phyloP scores from a whole-genome alignment of 257 asterid genomes.

The Oldenlandia corymbosa region DNA sequence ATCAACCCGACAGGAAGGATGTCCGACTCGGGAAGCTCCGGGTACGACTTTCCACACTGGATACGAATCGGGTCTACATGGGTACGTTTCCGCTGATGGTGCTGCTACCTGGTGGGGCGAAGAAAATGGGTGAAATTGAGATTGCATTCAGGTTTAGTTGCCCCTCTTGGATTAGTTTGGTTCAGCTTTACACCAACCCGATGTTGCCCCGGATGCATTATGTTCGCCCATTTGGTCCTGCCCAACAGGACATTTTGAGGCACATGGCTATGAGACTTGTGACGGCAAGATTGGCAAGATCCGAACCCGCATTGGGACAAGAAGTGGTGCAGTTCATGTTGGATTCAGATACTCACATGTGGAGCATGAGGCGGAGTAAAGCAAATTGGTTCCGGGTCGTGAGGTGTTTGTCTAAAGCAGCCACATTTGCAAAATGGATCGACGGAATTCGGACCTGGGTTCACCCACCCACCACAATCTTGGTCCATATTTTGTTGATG shows the following conservation, averaged over 20 bases:
- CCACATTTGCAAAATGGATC: slow-evolving; percentile 59
- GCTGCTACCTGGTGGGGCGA: slow-evolving; percentile 68
- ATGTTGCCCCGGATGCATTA: slow-evolving; percentile 85
- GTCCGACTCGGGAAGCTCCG: slow-evolving; percentile 75
- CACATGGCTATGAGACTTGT: slow-evolving; percentile 78
- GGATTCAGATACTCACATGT: slow-evolving; percentile 73
- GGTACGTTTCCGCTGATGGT: slow-evolving; percentile 63
- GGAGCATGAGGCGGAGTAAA: slow-evolving; percentile 96
- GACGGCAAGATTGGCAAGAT: slow-evolving; percentile 58
- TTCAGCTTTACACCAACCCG: slow-evolving; percentile 76
- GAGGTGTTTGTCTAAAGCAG: slow-evolving; percentile 68
- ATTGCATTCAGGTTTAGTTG: slow-evolving; percentile 67
- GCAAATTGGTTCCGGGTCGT: slow-evolving; percentile 86
- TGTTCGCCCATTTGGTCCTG: slow-evolving; percentile 74
- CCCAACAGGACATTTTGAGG: slow-evolving; percentile 72
- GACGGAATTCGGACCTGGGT: slow-evolving; percentile 62
- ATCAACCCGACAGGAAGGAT: slow-evolving; percentile 44
- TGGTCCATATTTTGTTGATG: slow-evolving; percentile 55
- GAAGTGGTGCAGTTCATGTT: slow-evolving; percentile 88
- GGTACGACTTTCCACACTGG: slow-evolving; percentile 73
- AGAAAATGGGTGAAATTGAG: slow-evolving; percentile 88
- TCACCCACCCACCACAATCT: slow-evolving; percentile 61
- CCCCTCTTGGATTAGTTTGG: slow-evolving; percentile 72
- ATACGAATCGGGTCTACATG: slow-evolving; percentile 61
- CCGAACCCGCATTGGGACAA: slow-evolving; percentile 79